phyloP scores from a whole-genome alignment of 2,329 filamentous ascomycete genomes.

The Gaeumannomyces sp. region DNA sequence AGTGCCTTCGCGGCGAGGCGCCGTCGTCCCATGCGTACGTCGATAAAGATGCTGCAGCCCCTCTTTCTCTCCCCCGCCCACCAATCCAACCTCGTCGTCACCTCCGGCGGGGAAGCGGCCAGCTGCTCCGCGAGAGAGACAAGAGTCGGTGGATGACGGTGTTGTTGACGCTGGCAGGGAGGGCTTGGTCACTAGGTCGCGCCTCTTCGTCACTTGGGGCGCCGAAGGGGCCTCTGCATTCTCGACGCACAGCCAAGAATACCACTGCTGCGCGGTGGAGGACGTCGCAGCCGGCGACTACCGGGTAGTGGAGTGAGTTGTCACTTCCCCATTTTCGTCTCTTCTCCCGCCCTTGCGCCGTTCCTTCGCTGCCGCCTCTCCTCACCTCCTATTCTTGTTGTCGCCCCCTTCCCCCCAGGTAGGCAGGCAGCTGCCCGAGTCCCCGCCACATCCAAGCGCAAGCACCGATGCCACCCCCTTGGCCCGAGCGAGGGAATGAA shows the following conservation, averaged over 20 bases:
- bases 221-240: slow-evolving; percentile 39
- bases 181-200: slow-evolving; percentile 21
- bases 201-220: slow-evolving; percentile 40
- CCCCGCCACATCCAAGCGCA: neutral
- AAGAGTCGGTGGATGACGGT: neutral
- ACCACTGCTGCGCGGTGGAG: slow-evolving; percentile 38
- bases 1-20: slow-evolving; percentile 42
- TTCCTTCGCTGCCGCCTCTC: neutral
- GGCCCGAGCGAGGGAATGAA: slow-evolving; percentile 6
- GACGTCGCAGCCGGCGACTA: slow-evolving; percentile 27
- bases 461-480: neutral
- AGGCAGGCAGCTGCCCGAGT: neutral
- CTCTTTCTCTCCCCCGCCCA: slow-evolving; percentile 1
- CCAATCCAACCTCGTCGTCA: slow-evolving; percentile 5
- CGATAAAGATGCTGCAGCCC: neutral
- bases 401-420: too few relatives aligned
- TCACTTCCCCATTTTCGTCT: neutral
- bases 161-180: slow-evolving; percentile 10
- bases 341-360: neutral
- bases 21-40: slow-evolving; percentile 37
- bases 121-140: neutral
- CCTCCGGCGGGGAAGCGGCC: neutral
- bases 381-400: neutral
- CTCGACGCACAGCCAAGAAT: slow-evolving; percentile 27
- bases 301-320: slow-evolving; percentile 54